phyloP scores from a whole-genome alignment of 768 basidiomycete species.

The Leucogyrophana mollusca region DNA sequence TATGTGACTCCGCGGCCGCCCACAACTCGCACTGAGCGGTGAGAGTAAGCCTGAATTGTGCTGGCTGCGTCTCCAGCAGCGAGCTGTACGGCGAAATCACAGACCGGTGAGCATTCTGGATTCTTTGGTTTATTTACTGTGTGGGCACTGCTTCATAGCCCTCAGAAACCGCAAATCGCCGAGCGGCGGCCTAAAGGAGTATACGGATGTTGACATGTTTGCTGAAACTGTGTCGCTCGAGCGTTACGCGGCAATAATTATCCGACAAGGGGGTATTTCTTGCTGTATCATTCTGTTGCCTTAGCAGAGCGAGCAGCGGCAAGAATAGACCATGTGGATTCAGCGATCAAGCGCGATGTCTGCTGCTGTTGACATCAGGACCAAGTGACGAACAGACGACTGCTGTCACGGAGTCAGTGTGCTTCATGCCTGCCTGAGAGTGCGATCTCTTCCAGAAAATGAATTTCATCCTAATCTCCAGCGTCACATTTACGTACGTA shows the following conservation, averaged over 20 bases:
- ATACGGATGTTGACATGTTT: constrained; percentile 1
- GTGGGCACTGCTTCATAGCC: too few relatives aligned
- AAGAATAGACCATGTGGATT: constrained; percentile 6
- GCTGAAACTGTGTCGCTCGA: constrained; percentile 2
- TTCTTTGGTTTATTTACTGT: neutral
- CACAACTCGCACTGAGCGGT: constrained; percentile 1
- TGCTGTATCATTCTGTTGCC: constrained; percentile 5
- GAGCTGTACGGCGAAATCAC: neutral
- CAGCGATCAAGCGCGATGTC: constrained; percentile 5
- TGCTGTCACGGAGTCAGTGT: constrained; percentile 18
- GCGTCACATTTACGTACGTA: constrained; percentile 56
- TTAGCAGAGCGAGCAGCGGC: neutral
- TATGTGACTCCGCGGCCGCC: constrained; percentile 28
- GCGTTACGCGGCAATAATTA: constrained; percentile 5
- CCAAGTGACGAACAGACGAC: constrained; percentile 7
- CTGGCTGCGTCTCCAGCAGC: neutral
- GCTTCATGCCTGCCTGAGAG: constrained; percentile 14
- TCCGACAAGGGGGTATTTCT: neutral
- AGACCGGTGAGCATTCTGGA: neutral
- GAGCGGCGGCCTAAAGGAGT: constrained; percentile 20
- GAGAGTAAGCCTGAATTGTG: neutral
- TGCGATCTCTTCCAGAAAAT: constrained; percentile 27
- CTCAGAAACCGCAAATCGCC: constrained; percentile 26
- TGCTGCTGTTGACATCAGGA: constrained; percentile 1
- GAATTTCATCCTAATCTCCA: constrained; percentile 33